Base-by-base conservation (phyloP, 495 filamentous ascomycete genomes). In the Xylaria curta region DNA sequence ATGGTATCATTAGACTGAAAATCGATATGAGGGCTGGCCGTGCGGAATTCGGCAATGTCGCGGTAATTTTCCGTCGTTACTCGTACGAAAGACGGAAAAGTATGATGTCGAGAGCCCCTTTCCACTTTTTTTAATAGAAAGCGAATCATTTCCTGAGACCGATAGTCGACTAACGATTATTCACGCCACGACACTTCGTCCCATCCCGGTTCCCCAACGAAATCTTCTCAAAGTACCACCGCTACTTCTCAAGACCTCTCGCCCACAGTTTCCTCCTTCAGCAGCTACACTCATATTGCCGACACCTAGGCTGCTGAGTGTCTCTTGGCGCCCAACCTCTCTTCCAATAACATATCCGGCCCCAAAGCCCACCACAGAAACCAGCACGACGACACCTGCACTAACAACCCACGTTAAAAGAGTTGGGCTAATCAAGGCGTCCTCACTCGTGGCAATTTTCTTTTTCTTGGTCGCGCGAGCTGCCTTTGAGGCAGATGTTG, bases 331-430 rank as follows among this genome's bases (percentile, higher is more conserved):
- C 0, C 93, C 94, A 1, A 93, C 92, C 76, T 97, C 94, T 31
- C 89, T 86, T 13, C 96, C 96, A 21, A 97, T 88, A 13, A 93
- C 93, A 76, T 97, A 98, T 0, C 96, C 96, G 0, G 96, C 96
- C 0, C 94, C 92, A 76, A 98, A 99, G 69, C 94, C 95, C 62
- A 98, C 90, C 2, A 95, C 96, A 2, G 91, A 93, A 51, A 98
- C 91, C 3, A 98, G 83, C 12, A 99, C 92, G 8, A 99, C 93
- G 5, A 97, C 95, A 0, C 96, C 95, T 0, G 96, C 96, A 51
- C 91, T 93, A 47, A 98, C 88, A 3, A 97, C 92, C 93, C 97
- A 97, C 0, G 95, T 97, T 78, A 98, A 85, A 9, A 97, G 81
- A 0, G 94, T 95, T 0, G 94, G 94, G 67, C 85, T 86, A 70